phyloP scores from a whole-genome alignment of 140 eudicot species.

The Ambrosia hybrid region DNA sequence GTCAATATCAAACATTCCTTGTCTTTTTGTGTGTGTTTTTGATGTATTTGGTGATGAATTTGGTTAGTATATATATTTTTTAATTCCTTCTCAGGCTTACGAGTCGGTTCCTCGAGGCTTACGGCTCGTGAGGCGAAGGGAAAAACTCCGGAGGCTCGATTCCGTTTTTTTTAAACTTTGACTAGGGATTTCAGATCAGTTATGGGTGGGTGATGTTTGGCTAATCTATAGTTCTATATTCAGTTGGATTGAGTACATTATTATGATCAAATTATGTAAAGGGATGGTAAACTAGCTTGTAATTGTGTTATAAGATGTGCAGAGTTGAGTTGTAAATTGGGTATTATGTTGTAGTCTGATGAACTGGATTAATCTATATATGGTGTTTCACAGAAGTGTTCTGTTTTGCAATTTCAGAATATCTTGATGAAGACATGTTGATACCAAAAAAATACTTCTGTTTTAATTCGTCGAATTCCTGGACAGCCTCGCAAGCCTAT shows the following conservation, averaged over 20 bases:
- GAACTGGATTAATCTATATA: conserved; percentile 32
- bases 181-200: not conserved
- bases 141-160: too few species aligned
- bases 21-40: too few species aligned
- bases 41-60: too few species aligned
- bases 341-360: conserved; percentile 30
- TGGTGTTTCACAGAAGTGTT: conserved; percentile 38
- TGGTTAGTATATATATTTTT: too few species aligned
- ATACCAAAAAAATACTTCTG: conserved; percentile 96
- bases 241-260: not conserved
- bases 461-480: conserved; percentile 94
- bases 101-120: too few species aligned
- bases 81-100: too few species aligned
- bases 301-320: not conserved
- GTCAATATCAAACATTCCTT: too few species aligned
- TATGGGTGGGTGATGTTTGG: not conserved
- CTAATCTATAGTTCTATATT: not conserved
- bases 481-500: conserved; percentile 98
- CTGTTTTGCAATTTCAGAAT: conserved; percentile 87
- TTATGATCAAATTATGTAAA: not conserved
- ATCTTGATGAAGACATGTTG: conserved; percentile 85
- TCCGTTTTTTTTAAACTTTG: too few species aligned
- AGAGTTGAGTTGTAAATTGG: conserved; percentile 25
- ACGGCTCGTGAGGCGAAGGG: too few species aligned
- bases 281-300: not conserved